Evolutionary conservation across 129 eudicot species (phyloP).

Genomic region (Ambrosia artemisiifolia): DNA sequence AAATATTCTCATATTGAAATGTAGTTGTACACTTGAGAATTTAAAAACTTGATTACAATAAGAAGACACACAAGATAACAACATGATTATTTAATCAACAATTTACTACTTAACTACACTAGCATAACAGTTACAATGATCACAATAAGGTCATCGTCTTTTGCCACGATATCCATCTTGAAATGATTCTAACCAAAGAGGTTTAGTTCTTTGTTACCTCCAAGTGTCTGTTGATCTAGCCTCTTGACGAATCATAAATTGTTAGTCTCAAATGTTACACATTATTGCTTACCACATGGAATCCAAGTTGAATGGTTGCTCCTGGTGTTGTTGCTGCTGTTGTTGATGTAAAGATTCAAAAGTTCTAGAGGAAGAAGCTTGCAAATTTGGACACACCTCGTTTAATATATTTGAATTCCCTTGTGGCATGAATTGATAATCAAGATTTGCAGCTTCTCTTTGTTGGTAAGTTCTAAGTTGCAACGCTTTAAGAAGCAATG

Average conservation of each 20-base stretch:
- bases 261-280: slow-evolving; percentile 29
- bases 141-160: slow-evolving; percentile 7
- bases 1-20: background rate
- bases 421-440: slow-evolving; percentile 51
- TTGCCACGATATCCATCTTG: slow-evolving; percentile 9
- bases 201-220: slow-evolving; percentile 5
- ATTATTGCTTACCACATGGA: slow-evolving; percentile 57
- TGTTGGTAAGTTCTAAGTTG: slow-evolving; percentile 56
- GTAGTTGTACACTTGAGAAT: slow-evolving; percentile 22
- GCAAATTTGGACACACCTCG: slow-evolving; percentile 32
- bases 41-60: slow-evolving; percentile 16
- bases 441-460: slow-evolving; percentile 42
- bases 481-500: slow-evolving; percentile 67
- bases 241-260: slow-evolving; percentile 19
- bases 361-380: slow-evolving; percentile 47
- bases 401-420: slow-evolving; percentile 36
- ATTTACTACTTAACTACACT: slow-evolving; percentile 19
- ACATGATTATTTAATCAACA: slow-evolving; percentile 17
- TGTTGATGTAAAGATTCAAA: slow-evolving; percentile 39
- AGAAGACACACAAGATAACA: slow-evolving; percentile 11
- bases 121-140: slow-evolving; percentile 19
- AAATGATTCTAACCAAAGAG: slow-evolving; percentile 17
- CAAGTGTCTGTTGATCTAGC: slow-evolving; percentile 18
- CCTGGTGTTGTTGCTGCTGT: slow-evolving; percentile 39
- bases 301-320: slow-evolving; percentile 78